These are phyloP conservation scores for Calonectria crousiana DNA, from an alignment of 2,329 filamentous ascomycete genomes.

Conservation along the genomic window DNA sequence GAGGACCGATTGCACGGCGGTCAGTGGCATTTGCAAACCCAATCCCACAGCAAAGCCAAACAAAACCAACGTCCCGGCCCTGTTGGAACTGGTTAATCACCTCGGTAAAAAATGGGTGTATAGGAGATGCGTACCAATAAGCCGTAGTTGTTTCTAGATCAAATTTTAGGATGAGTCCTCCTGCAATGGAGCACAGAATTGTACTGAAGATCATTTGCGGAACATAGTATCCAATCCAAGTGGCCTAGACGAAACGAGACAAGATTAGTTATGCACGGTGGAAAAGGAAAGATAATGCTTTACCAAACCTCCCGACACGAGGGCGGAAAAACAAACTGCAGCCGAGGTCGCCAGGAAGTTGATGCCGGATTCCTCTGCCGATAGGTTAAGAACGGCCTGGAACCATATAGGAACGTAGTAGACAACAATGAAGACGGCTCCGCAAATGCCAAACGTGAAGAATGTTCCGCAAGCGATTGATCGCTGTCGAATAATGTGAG, in stretches of 20 bases:
- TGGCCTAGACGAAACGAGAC: not conserved
- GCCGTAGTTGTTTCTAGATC: not conserved
- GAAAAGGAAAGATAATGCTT: not conserved
- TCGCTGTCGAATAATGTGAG: not conserved
- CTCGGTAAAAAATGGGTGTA: too few relatives aligned
- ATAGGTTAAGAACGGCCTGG: not conserved
- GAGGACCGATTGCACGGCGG: constrained; percentile 29
- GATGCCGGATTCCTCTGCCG: not conserved
- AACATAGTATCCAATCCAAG: constrained; percentile 29
- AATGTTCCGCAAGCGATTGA: not conserved
- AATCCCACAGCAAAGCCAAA: constrained; percentile 30
- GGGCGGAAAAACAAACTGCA: not conserved
- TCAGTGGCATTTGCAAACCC: constrained; percentile 29
- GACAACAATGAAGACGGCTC: not conserved
- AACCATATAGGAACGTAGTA: constrained; percentile 4
- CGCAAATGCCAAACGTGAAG: not conserved
- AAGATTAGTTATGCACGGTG: not conserved
- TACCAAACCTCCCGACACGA: constrained; percentile 3
- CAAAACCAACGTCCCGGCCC: constrained; percentile 20
- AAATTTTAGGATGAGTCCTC: constrained; percentile 22
- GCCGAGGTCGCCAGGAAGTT: not conserved
- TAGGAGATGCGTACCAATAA: not conserved
- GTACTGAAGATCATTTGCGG: constrained; percentile 29
- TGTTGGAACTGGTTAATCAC: not conserved
- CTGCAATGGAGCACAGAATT: constrained; percentile 2